phyloP scores from a whole-genome alignment of 768 basidiomycete species.

The Termitomyces sp. region DNA sequence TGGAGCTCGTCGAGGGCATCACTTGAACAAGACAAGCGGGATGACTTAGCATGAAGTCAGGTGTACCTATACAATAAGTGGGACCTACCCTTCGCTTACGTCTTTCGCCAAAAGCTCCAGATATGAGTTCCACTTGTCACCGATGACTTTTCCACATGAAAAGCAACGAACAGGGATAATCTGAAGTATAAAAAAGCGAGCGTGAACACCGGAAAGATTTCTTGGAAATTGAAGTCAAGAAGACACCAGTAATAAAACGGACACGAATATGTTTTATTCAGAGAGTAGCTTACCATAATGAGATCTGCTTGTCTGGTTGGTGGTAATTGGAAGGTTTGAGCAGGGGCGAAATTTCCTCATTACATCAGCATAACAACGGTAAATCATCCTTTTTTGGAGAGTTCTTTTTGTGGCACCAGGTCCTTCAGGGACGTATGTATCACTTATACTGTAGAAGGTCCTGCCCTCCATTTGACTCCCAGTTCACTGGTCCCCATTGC shows the following conservation, averaged over 20 bases:
- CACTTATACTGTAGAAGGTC: background rate
- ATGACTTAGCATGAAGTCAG: background rate
- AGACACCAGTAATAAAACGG: background rate
- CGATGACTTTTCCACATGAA: constrained; percentile 95
- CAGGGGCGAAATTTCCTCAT: background rate
- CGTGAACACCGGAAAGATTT: background rate
- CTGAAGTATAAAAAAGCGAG: constrained; percentile 31
- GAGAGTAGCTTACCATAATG: constrained; percentile 1
- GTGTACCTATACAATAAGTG: background rate
- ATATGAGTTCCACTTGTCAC: constrained; percentile 93
- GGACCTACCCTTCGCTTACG: constrained; percentile 79
- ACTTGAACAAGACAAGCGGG: constrained; percentile 30
- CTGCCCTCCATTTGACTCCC: background rate
- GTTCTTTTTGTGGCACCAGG: too few relatives aligned
- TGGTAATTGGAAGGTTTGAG: too few relatives aligned
- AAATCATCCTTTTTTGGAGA: too few relatives aligned
- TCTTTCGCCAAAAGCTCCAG: constrained; percentile 75
- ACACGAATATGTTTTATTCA: too few relatives aligned
- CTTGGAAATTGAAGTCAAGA: background rate
- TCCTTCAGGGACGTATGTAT: too few relatives aligned
- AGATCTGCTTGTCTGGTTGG: background rate
- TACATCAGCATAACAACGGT: constrained; percentile 2
- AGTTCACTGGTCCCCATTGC: background rate
- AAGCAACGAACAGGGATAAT: constrained; percentile 97
- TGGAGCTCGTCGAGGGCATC: constrained; percentile 88